Base-by-base conservation (phyloP, 345 rosid genomes). In the Mallotus nudiflorus region DNA sequence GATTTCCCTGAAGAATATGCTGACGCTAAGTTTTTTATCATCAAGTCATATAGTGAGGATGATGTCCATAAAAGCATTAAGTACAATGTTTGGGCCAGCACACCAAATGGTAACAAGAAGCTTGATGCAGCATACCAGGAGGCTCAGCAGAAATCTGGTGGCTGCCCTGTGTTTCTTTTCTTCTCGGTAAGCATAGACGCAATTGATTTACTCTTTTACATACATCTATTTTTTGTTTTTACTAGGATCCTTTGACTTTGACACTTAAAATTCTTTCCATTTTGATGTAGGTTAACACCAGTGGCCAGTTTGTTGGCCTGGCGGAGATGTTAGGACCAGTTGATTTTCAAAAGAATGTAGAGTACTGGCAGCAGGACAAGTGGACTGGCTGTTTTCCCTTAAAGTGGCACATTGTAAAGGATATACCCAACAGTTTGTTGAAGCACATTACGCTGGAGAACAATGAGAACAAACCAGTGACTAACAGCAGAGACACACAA, bases 21-120 rank as follows among this genome's bases (percentile, higher is more conserved):
- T 0, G 84, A 88, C 72, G 97, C 98, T 16, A 91, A 89, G 77
- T 87, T 88, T 82, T 94, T 89, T 75, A 78, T 94, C 22, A 91
- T 94, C 51, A 94, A 94, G 85, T 94, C 98, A 0, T 94, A 94
- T 73, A 94, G 97, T n/a, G 98, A 94, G 75, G 98, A 91, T 81
- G 98, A 94, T 84, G 91, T 94, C 29, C 98, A 94, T 71, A 91
- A 94, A 85, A 87, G 97, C 69, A 86, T 93, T 54, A 94, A 94
- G 73, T 94, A 94, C 70, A 87, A 71, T 67, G 97, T 91, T 6
- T 94, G 98, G 98, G 92, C 97, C 22, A 91, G 98, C 76, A 94
- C 98, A 39, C 94, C 96, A 66, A 89, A 85, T 77, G 98, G 98
- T 39, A 94, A 94, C 82, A 89, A 89, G 82, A 94, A 94, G 76